These are phyloP conservation scores for Schizochytrium sp. DNA, from an alignment of 108 stramenopile genomes.

Conservation along the genomic window DNA sequence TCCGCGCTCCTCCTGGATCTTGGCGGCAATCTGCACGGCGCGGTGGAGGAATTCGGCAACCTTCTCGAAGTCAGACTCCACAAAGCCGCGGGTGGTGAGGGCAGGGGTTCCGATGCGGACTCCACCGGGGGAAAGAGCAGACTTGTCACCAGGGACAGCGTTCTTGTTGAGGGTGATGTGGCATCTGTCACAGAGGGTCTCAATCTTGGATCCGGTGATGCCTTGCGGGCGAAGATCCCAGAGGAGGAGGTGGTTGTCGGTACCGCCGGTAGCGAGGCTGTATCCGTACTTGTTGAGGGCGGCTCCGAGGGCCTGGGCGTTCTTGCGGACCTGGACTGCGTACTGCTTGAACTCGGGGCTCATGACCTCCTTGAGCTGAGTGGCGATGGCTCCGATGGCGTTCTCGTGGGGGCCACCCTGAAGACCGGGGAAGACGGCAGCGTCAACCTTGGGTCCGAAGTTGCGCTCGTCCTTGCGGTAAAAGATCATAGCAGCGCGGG, in stretches of 20 bases:
- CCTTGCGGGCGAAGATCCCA: constrained; percentile 96
- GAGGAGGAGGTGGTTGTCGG: constrained; percentile 98
- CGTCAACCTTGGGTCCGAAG: constrained; percentile 79
- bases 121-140: constrained; percentile 98
- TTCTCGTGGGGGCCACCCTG: constrained; percentile 99
- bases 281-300: constrained; percentile 89
- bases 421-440: constrained; percentile 98
- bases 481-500: constrained; percentile 99
- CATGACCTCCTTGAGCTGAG: constrained; percentile 95
- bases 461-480: constrained; percentile 97
- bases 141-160: constrained; percentile 96
- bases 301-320: constrained; percentile 90
- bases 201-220: constrained; percentile 96
- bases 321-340: constrained; percentile 89
- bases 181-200: constrained; percentile 96
- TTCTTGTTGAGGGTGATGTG: constrained; percentile 99
- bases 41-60: constrained; percentile 93
- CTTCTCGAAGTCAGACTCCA: constrained; percentile 94
- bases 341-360: constrained; percentile 96
- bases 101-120: constrained; percentile 90
- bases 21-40: constrained; percentile 85
- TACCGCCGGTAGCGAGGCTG: constrained; percentile 95
- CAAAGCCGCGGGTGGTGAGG: constrained; percentile 80
- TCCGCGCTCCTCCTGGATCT: constrained; percentile 87
- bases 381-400: constrained; percentile 98